These are phyloP conservation scores for Quercus glauca DNA, from an alignment of 306 rosid species.

Conservation along the genomic window DNA sequence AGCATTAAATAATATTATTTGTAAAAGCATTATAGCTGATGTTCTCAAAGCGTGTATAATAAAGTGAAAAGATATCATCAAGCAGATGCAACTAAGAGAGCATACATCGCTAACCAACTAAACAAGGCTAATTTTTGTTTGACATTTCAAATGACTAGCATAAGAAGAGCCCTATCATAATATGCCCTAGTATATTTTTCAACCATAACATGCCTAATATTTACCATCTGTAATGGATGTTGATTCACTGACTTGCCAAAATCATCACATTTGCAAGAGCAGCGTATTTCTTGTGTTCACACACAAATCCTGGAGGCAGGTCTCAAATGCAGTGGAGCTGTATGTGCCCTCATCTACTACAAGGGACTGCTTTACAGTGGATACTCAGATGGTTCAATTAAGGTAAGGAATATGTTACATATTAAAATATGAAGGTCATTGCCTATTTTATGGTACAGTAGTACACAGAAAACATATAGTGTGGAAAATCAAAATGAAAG, in stretches of 20 bases:
- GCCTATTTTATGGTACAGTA: neutral
- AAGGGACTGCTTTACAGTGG: slow-evolving; percentile 74
- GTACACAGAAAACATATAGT: slow-evolving; percentile 7
- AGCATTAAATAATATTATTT: neutral
- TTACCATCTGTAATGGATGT: neutral
- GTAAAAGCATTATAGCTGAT: neutral
- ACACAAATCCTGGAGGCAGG: slow-evolving; percentile 77
- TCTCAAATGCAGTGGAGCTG: slow-evolving; percentile 46
- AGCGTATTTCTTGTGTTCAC: slow-evolving; percentile 86
- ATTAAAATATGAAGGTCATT: slow-evolving; percentile 1
- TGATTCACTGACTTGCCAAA: slow-evolving; percentile 16
- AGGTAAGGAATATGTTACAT: slow-evolving; percentile 38
- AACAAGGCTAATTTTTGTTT: neutral
- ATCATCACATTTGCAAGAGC: slow-evolving; percentile 47
- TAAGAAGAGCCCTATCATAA: neutral
- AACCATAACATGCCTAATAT: neutral
- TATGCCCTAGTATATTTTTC: neutral
- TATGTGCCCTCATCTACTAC: slow-evolving; percentile 71
- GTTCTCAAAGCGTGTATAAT: neutral
- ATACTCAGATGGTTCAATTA: slow-evolving; percentile 75
- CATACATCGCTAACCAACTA: neutral
- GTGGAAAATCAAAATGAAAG: neutral
- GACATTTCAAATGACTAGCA: neutral
- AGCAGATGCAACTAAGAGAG: neutral
- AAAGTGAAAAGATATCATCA: neutral